Base-by-base conservation (phyloP, 164 flowering plant species). In the Dillenia suffruticosa region DNA sequence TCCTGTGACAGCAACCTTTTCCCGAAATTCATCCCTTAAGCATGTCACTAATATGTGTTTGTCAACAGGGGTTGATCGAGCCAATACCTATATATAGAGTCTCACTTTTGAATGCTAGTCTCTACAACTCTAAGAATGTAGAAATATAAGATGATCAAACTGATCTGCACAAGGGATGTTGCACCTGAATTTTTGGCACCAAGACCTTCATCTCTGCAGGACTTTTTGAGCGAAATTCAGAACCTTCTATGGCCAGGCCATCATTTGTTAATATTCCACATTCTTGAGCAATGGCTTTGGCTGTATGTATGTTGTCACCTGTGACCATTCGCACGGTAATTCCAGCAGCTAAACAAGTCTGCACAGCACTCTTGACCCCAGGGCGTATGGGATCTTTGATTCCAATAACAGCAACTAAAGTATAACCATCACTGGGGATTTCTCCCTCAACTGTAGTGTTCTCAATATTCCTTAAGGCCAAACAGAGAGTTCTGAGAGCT, bases 1-100 rank as follows among this genome's bases (percentile, higher is more conserved):
- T 43, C 74, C 77, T 13, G 79, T 75, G 16, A 75, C 79, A 16
- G 79, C 79, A 44, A 75, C 79, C 52, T 72, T 64, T 51, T 75
- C 79, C 10, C 45, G 16, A 45, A 61, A 61, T 14, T 22, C 58
- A n/a, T 58, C 63, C 65, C 76, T 72, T 46, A 72, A 57, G 44
- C 69, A 54, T 3, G 62, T 69, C 12, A 76, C 79, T 44, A 76
- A 63, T 12, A 63, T 69, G 44, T 72, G 61, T 53, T 76, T 76
- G 69, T 76, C 79, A 53, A 55, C 15, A n/a, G 79, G 76, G 66
- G 63, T 55, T 45, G 79, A 76, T 44, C 76, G 67, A 45, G 79
- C 76, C 79, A 76, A 69, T 17, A 76, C 79, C 76, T 72, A 56
- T n/a, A 50, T 24, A 46, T 10, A 56, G 15, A 4, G 40, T 45